A percentile compares a stretch with the other conserved stretches of the same genome.
Evolutionary conservation across 1,139 yeast species (phyloP).

Genomic region (Diutina sp.): DNA sequence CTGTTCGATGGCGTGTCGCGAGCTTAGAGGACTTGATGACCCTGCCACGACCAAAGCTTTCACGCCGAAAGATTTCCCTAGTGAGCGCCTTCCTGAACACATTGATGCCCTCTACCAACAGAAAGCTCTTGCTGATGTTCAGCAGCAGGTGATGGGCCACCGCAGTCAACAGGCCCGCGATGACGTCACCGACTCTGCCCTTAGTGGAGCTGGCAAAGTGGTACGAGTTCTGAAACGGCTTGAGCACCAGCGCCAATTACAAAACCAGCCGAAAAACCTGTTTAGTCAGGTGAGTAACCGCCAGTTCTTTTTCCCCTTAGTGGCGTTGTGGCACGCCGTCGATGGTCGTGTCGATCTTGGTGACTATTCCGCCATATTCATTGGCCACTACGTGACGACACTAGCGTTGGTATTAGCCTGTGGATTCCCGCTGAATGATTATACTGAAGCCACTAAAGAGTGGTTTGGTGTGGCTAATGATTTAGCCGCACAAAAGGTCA

Average conservation of each 20-base stretch:
- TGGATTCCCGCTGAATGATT: background rate
- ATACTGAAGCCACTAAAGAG: background rate
- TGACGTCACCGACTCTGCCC: background rate
- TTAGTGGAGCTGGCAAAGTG: background rate
- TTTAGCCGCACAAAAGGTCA: background rate
- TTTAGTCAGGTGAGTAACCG: background rate
- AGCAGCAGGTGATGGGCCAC: background rate
- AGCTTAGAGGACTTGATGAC: background rate
- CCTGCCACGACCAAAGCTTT: background rate
- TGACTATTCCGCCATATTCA: background rate
- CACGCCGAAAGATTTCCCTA: background rate
- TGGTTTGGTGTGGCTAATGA: background rate
- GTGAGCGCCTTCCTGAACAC: background rate
- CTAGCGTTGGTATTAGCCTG: background rate
- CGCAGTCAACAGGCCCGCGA: background rate
- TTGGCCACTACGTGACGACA: background rate
- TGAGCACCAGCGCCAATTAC: background rate
- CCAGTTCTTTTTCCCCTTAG: background rate
- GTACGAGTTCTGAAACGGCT: background rate
- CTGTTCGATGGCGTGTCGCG: slow-evolving; percentile 1
- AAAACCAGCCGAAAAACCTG: background rate
- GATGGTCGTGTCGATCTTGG: background rate
- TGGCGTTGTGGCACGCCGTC: background rate
- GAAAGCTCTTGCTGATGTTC: background rate
- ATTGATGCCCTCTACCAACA: background rate